These are phyloP conservation scores for Salix koriyanagi DNA, from an alignment of 345 rosid species.

Conservation along the genomic window DNA sequence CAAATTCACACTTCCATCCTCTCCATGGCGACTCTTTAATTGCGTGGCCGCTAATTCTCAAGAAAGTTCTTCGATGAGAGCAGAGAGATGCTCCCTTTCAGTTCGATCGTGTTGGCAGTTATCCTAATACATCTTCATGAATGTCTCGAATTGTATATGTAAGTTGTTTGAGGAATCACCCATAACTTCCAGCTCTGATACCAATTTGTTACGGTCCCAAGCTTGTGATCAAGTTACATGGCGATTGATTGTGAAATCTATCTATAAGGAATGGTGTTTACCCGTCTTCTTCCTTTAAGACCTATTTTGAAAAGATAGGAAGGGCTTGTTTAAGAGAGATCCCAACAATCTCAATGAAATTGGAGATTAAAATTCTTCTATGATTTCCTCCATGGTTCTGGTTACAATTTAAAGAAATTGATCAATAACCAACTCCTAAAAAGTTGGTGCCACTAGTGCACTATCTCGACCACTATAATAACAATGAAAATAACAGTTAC, in stretches of 20 bases:
- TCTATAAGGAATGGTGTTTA: neutral
- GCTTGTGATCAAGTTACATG: too few relatives aligned
- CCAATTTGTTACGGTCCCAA: neutral
- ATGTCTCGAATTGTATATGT: neutral
- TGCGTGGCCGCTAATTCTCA: neutral
- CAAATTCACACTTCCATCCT: too few relatives aligned
- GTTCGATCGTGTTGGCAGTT: neutral
- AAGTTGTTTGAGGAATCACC: neutral
- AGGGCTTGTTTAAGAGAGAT: too few relatives aligned
- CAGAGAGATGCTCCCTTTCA: neutral
- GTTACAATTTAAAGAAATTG: too few relatives aligned
- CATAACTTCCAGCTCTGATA: neutral
- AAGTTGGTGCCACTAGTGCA: neutral
- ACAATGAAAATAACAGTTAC: too few relatives aligned
- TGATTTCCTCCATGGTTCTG: too few relatives aligned
- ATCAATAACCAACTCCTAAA: neutral
- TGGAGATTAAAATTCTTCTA: too few relatives aligned
- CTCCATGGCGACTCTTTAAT: too few relatives aligned
- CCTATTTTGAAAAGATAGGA: too few relatives aligned
- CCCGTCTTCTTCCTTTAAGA: rapidly evolving
- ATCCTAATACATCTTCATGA: neutral
- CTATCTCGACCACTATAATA: too few relatives aligned
- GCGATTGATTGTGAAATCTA: too few relatives aligned
- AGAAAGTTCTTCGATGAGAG: neutral
- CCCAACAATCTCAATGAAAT: neutral